Conservation (phyloP, 2,329 filamentous ascomycete species). For the Clarireedia monteithiana region DNA sequence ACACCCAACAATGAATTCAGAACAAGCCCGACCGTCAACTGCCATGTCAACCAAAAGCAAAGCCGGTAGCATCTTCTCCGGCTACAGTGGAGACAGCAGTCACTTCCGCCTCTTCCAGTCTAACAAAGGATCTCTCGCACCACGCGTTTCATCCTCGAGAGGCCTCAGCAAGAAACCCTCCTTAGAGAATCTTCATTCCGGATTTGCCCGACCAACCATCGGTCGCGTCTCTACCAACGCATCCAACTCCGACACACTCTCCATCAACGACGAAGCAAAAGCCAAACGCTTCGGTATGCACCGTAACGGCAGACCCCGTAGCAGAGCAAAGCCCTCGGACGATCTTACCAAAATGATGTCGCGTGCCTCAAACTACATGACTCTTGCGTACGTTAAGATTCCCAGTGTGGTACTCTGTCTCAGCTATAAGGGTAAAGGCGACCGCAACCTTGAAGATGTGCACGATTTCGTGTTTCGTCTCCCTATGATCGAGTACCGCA, state of each 20-base stretch:
- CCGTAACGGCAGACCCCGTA: conserved; percentile 39
- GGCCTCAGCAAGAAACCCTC: conserved; percentile 28
- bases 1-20: conserved; percentile 68
- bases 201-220: conserved; percentile 18
- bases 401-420: conserved; percentile 92
- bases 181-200: conserved; percentile 25
- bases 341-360: conserved; percentile 96
- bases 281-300: conserved; percentile 46
- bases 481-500: conserved; percentile 89
- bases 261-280: conserved; percentile 27
- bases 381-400: conserved; percentile 89
- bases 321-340: conserved; percentile 63
- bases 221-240: conserved; percentile 20
- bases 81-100: conserved; percentile 25
- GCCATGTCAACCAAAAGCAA: conserved; percentile 19
- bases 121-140: conserved; percentile 23
- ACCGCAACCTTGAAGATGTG: conserved; percentile 92
- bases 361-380: conserved; percentile 95
- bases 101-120: conserved; percentile 37
- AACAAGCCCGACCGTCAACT: conserved; percentile 26
- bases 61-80: conserved; percentile 22
- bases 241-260: conserved; percentile 19
- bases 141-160: conserved; percentile 11
- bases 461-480: conserved; percentile 97
- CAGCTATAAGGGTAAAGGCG: conserved; percentile 92